Conservation (phyloP, 441 rosid genomes). For the Adansonia madagascariensis region DNA sequence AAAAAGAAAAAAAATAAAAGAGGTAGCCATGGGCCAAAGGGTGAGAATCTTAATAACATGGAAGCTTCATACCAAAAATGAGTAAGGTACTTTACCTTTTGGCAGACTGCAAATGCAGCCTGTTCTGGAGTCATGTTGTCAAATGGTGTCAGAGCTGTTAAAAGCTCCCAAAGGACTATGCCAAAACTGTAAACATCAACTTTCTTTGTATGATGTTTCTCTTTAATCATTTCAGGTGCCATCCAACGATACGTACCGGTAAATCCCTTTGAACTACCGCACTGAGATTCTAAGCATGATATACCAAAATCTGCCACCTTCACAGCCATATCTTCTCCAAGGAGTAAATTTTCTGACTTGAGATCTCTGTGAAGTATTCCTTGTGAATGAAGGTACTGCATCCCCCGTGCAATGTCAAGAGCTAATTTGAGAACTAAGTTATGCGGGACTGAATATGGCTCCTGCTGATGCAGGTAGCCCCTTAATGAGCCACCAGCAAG, state of each 20-base stretch:
- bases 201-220: slow-evolving; percentile 74
- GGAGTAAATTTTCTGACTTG: slow-evolving; percentile 76
- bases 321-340: slow-evolving; percentile 67
- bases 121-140: slow-evolving; percentile 84
- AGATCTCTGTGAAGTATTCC: slow-evolving; percentile 79
- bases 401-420: slow-evolving; percentile 72
- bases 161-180: slow-evolving; percentile 80
- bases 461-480: slow-evolving; percentile 74
- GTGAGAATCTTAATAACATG: neutral
- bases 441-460: slow-evolving; percentile 68
- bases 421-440: slow-evolving; percentile 63
- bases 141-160: slow-evolving; percentile 73
- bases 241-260: slow-evolving; percentile 86
- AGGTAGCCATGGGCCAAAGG: neutral
- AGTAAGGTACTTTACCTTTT: slow-evolving; percentile 54
- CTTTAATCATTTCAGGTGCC: slow-evolving; percentile 88
- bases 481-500: slow-evolving; percentile 70
- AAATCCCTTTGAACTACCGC: slow-evolving; percentile 71
- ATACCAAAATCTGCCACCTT: slow-evolving; percentile 87
- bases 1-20: neutral
- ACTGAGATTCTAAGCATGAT: slow-evolving; percentile 74
- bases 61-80: neutral
- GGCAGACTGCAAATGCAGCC: slow-evolving; percentile 85
- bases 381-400: slow-evolving; percentile 73
- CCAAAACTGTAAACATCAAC: slow-evolving; percentile 85